Evolutionary conservation across 305 asterid genomes (phyloP), one percentile per base, ranked within the genome.

Genomic region (Rubia balearica): DNA sequence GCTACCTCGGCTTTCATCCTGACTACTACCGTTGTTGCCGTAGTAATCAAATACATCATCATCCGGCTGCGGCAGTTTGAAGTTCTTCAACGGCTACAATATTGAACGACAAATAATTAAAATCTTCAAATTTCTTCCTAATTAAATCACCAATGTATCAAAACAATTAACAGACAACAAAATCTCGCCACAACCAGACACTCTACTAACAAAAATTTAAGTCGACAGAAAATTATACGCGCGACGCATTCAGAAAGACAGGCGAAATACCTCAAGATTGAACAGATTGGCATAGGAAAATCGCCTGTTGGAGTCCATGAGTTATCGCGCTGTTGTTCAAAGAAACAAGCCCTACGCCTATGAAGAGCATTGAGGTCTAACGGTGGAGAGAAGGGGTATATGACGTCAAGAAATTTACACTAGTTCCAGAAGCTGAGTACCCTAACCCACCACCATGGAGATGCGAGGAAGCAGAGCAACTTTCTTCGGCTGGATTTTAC

Each of bases 1-100:
- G 86, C 90, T 83, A 86, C 92, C 95, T 88, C 88, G 85, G 92
- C 96, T 91, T 83, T 95, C 99, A 77, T 91, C 98, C 86, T 92
- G 97, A 84, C 99, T 95, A 83, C 96, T 90, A 80, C 97, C 89
- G 83, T 88, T 88, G 93, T 77, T 86, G 92, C 70, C 97, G 99
- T 83, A 95, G 93, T 81, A 82, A 17, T 96, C 83, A 86, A 95
- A 87, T 83, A n/a, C 96, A 68, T 88, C 95, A 67, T 84, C 96
- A 70, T 84, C 91, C 57, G 57, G 57, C 76, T 85, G 92, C 70
- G 98, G 99, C 84, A 95, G 93, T 81, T 83, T 96, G 83, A 86
- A 95, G 88, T 84, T 91, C 90, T 85, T 86, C 94, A 95, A 84
- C 70, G 98, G 85, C 99, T 95, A 82, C 75, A 74, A 73, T 67